Evolutionary conservation across 2,329 filamentous ascomycete genomes (phyloP), one percentile per base, ranked within the genome.

Genomic region (Pestalotiopsis sp.): DNA sequence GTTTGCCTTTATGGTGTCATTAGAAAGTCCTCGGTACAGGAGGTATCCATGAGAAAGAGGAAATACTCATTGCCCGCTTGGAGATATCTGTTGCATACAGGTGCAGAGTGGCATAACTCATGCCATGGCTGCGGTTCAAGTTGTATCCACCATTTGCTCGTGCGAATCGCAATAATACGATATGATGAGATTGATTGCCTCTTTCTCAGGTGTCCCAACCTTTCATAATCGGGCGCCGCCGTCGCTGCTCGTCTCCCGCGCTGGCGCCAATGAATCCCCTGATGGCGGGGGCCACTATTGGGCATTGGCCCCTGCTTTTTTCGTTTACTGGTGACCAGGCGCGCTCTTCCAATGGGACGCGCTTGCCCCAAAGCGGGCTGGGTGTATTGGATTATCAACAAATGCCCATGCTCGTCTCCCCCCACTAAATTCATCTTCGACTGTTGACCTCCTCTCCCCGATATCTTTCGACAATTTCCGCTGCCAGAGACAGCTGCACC

Each of bases 391-490:
- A 66, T 66, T 59, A 60, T 66, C 64, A 66, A 66, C 64, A 66
- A 66, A 66, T 66, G 39, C 56, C 63, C 41, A 66, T 66, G 25
- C 56, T 56, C 64, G 39, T 66, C 27, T 66, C 64, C 64, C 64
- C 66, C 66, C 60, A 38, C 58, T 57, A 68, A 64, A 45, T 64
- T 64, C 20, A 62, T 61, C 64, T 61, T 69, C 60, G 20, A 62
- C 49, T 66, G 68, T 69, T 69, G 68, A 69, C 68, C 67, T 69
- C 67, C 67, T 69, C 68, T 69, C 41, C 45, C 67, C 63, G 67
- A 60, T 67, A 69, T 69, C 68, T 69, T 69, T 67, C 63, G 66
- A 69, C 59, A 69, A 69, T 69, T 69, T 69, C 68, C 66, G 67
- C 65, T 36, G 41, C 49, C 66, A 62, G 59, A 67, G 45, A 62